phyloP scores from a whole-genome alignment of 345 rosid genomes.

The Arabidopsis arenosa region DNA sequence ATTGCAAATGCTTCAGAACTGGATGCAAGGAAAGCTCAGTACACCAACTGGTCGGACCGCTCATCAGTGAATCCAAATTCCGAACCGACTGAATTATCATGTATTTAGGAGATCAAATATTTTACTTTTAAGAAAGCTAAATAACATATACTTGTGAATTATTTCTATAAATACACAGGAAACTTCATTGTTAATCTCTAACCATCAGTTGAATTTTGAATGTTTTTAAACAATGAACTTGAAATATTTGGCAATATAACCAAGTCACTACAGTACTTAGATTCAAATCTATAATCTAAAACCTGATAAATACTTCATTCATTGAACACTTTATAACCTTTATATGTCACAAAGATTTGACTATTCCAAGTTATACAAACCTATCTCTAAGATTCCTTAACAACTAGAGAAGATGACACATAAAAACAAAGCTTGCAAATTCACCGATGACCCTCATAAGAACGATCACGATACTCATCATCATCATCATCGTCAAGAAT shows the following conservation, averaged over 20 bases:
- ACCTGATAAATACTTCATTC: neutral
- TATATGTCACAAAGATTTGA: conserved; percentile 25
- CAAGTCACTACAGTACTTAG: neutral
- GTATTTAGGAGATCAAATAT: conserved; percentile 28
- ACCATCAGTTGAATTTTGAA: neutral
- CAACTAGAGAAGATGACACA: conserved; percentile 11
- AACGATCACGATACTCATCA: conserved; percentile 37
- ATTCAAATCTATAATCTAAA: neutral
- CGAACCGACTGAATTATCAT: neutral
- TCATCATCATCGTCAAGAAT: conserved; percentile 60
- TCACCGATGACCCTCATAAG: conserved; percentile 29
- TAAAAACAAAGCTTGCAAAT: neutral
- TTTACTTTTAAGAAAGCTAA: conserved; percentile 9
- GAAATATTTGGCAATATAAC: neutral
- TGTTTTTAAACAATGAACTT: no score
- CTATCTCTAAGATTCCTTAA: conserved; percentile 10
- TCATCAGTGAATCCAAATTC: conserved; percentile 36
- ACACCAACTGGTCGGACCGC: conserved; percentile 43
- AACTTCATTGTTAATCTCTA: conserved; percentile 20
- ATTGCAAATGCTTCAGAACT: conserved; percentile 69
- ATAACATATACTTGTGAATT: conserved; percentile 33
- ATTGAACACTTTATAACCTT: conserved; percentile 17
- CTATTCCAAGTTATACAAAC: conserved; percentile 19
- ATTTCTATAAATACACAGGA: conserved; percentile 17
- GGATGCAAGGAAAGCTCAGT: conserved; percentile 77